phyloP scores from a whole-genome alignment of 2,329 filamentous ascomycete species.

The Scolecobasidium constrictum region DNA sequence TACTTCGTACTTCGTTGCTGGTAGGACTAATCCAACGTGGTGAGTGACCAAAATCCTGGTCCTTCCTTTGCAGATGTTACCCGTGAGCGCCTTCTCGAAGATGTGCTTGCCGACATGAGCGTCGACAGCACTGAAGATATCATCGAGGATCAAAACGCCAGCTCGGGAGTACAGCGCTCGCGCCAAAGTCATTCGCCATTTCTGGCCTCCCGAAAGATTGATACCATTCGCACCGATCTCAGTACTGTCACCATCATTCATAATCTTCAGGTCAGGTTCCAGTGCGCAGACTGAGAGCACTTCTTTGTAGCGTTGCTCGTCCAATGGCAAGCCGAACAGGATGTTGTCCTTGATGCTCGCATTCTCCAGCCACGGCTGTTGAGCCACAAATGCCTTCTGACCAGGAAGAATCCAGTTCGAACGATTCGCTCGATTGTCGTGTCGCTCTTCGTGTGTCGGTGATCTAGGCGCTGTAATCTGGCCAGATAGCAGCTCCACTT shows the following conservation, averaged over 20 bases:
- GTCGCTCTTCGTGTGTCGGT: constrained; percentile 17
- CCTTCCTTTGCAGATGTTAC: constrained; percentile 55
- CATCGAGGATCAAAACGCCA: constrained; percentile 11
- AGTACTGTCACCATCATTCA: constrained; percentile 66
- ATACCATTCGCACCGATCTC: constrained; percentile 79
- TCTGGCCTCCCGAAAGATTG: constrained; percentile 70
- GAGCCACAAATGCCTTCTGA: constrained; percentile 11
- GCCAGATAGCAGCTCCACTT: constrained; percentile 29
- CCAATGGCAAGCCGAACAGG: constrained; percentile 60
- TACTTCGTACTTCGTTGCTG: constrained; percentile 63
- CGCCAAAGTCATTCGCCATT: constrained; percentile 15
- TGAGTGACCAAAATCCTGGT: constrained; percentile 75
- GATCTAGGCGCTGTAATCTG: constrained; percentile 1
- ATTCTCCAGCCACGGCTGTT: constrained; percentile 62
- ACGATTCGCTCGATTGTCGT: constrained; percentile 48
- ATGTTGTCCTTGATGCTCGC: constrained; percentile 70
- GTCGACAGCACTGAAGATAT: constrained; percentile 21
- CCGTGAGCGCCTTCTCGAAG: constrained; percentile 64
- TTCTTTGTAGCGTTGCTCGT: constrained; percentile 57
- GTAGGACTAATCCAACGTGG: constrained; percentile 60
- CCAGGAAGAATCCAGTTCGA: constrained; percentile 10
- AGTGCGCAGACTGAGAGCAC: constrained; percentile 65
- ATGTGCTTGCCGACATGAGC: constrained; percentile 65
- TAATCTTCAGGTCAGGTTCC: constrained; percentile 63
- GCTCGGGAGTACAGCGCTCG: constrained; percentile 12